Evolutionary conservation across 768 basidiomycete genomes (phyloP).

Genomic region (Boletus speciosus): DNA sequence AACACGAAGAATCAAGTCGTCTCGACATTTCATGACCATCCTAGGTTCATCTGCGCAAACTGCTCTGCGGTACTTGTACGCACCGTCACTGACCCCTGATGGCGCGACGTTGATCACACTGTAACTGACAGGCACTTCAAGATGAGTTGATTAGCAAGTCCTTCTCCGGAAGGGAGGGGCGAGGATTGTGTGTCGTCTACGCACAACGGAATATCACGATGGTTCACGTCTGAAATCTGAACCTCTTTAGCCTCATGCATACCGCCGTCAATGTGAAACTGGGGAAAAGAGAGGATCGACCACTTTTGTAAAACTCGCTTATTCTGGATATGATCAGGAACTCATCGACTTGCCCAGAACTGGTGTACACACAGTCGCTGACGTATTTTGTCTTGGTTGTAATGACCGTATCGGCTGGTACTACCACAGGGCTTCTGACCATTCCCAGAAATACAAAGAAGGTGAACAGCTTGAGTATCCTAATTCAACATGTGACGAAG

Average conservation of each 20-base stretch:
- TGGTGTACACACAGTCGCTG: slow-evolving; percentile 77
- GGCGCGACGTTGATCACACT: not conserved
- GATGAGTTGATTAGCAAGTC: slow-evolving; percentile 84
- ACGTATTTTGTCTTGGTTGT: slow-evolving; percentile 77
- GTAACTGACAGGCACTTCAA: slow-evolving; percentile 57
- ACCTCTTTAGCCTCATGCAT: slow-evolving; percentile 59
- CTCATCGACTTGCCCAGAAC: slow-evolving; percentile 45
- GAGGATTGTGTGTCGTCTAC: slow-evolving; percentile 61
- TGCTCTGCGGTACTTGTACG: slow-evolving; percentile 71
- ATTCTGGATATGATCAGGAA: not conserved
- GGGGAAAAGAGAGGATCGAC: slow-evolving; percentile 70
- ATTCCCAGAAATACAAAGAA: slow-evolving; percentile 83
- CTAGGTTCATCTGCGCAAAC: slow-evolving; percentile 64
- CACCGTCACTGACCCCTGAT: slow-evolving; percentile 4
- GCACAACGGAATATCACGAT: not conserved
- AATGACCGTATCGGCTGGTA: slow-evolving; percentile 79
- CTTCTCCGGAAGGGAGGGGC: slow-evolving; percentile 79
- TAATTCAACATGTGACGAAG: not conserved
- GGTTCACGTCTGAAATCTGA: not conserved
- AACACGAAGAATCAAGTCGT: slow-evolving; percentile 56
- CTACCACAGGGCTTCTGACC: slow-evolving; percentile 75
- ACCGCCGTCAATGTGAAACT: slow-evolving; percentile 73
- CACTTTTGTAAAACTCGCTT: slow-evolving; percentile 51
- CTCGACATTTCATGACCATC: slow-evolving; percentile 60
- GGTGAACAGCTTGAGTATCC: slow-evolving; percentile 37